These are phyloP conservation scores for Cytospora paraplurivora DNA, from an alignment of 2,329 filamentous ascomycete genomes.

Conservation along the genomic window DNA sequence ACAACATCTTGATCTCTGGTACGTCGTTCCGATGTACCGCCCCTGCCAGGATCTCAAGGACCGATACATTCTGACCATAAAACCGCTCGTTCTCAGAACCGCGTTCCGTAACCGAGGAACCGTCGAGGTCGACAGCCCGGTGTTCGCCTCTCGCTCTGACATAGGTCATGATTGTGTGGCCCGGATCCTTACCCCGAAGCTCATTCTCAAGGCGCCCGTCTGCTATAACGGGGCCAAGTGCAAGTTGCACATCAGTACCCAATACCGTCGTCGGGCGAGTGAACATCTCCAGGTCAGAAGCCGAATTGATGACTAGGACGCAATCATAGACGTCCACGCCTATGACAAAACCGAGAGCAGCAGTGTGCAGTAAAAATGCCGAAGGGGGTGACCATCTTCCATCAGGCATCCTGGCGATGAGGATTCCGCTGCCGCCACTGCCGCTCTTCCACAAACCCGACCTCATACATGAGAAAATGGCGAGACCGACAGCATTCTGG, in stretches of 20 bases:
- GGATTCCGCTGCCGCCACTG: constrained; percentile 83
- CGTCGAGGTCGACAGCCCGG: constrained; percentile 57
- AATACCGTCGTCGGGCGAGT: constrained; percentile 77
- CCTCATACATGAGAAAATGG: constrained; percentile 94
- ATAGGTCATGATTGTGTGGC: constrained; percentile 59
- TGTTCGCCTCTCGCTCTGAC: constrained; percentile 60
- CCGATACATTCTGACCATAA: constrained; percentile 52
- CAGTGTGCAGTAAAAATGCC: constrained; percentile 86
- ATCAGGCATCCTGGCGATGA: constrained; percentile 81
- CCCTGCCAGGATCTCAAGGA: constrained; percentile 60
- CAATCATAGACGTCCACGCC: constrained; percentile 97
- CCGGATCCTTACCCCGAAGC: constrained; percentile 53
- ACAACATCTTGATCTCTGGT: constrained; percentile 61
- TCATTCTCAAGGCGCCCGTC: constrained; percentile 55
- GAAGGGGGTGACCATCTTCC: constrained; percentile 91
- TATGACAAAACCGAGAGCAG: constrained; percentile 84
- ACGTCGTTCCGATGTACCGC: constrained; percentile 54
- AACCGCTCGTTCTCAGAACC: constrained; percentile 63
- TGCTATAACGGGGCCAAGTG: constrained; percentile 71
- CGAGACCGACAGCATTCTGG: constrained; percentile 84
- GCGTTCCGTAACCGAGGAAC: constrained; percentile 59
- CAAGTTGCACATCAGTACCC: constrained; percentile 77
- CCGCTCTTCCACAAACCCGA: constrained; percentile 90
- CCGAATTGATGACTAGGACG: constrained; percentile 87
- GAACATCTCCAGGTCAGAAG: constrained; percentile 81